Percentiles rank a stretch among this genome's conserved stretches.
Evolutionary conservation across 352 stramenopile genomes (phyloP).

Genomic region (Stephanocyclus meneghinianus): DNA sequence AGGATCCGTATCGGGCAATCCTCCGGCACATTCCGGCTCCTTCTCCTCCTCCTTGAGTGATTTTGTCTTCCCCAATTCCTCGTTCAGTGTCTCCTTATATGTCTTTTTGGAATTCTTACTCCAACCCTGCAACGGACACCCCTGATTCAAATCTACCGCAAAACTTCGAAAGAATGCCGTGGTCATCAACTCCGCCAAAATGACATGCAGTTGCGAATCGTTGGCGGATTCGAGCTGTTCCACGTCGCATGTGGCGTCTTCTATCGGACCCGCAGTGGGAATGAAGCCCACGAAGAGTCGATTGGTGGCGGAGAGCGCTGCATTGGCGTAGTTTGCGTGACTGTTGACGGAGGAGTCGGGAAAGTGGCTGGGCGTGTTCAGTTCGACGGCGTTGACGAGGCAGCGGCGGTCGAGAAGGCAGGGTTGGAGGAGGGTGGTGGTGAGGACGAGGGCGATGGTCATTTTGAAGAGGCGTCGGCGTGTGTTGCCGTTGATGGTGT

Average conservation of each 20-base stretch:
- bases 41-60: constrained; percentile 1
- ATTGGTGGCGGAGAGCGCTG: not conserved
- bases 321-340: not conserved
- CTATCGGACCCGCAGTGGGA: constrained; percentile 51
- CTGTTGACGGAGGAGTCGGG: not conserved
- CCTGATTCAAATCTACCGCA: constrained; percentile 75
- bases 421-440: constrained; percentile 5
- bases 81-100: not conserved
- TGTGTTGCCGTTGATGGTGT: not conserved
- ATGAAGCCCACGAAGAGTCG: not conserved
- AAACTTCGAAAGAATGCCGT: constrained; percentile 78
- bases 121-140: constrained; percentile 60
- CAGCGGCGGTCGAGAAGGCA: constrained; percentile 5
- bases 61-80: not conserved
- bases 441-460: not conserved
- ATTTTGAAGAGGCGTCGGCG: constrained; percentile 2
- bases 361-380: not conserved
- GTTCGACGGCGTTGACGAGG: not conserved
- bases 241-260: constrained; percentile 72
- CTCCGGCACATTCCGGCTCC: constrained; percentile 26
- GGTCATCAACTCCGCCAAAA: constrained; percentile 73
- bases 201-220: constrained; percentile 76
- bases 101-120: constrained; percentile 14
- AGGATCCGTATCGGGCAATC: constrained; percentile 54
- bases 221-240: constrained; percentile 81